Evolutionary conservation across 2,329 filamentous ascomycete species (phyloP).

Genomic region (Neocatenulostroma microsporum): DNA sequence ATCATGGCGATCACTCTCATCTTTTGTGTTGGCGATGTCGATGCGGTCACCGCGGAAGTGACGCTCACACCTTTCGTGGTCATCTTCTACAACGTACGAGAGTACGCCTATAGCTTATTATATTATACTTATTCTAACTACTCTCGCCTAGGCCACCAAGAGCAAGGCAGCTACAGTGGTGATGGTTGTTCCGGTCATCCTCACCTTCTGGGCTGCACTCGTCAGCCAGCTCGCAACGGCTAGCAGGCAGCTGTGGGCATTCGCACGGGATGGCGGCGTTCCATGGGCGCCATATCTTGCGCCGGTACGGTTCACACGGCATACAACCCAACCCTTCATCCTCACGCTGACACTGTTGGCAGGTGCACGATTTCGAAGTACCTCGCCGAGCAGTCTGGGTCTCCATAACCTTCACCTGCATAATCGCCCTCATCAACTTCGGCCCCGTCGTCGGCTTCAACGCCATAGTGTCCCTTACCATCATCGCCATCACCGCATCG

Average conservation of each 20-base stretch:
- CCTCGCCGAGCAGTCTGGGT: constrained; percentile 1
- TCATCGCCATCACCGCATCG: not conserved
- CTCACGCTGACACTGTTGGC: not conserved
- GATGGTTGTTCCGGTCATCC: not conserved
- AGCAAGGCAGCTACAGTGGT: not conserved
- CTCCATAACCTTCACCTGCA: not conserved
- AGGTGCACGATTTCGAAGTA: not conserved
- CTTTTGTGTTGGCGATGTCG: constrained; percentile 29
- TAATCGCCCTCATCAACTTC: constrained; percentile 2
- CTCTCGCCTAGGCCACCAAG: too few species aligned
- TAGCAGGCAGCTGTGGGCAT: not conserved
- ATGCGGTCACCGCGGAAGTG: constrained; percentile 15
- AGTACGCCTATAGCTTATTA: too few species aligned
- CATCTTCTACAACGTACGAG: constrained; percentile 29
- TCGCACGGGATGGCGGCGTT: constrained; percentile 1
- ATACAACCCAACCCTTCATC: not conserved
- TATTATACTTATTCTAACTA: too few species aligned
- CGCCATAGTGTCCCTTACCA: constrained; percentile 1
- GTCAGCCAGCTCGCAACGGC: not conserved
- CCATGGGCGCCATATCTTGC: not conserved
- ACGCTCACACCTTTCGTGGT: constrained; percentile 25
- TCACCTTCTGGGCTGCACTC: not conserved
- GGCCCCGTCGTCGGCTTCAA: constrained; percentile 3
- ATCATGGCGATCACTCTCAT: constrained; percentile 26
- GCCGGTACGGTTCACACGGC: not conserved